Evolutionary conservation across 2,329 filamentous ascomycete species (phyloP).

Genomic region (Colletotrichum cordylinicola): DNA sequence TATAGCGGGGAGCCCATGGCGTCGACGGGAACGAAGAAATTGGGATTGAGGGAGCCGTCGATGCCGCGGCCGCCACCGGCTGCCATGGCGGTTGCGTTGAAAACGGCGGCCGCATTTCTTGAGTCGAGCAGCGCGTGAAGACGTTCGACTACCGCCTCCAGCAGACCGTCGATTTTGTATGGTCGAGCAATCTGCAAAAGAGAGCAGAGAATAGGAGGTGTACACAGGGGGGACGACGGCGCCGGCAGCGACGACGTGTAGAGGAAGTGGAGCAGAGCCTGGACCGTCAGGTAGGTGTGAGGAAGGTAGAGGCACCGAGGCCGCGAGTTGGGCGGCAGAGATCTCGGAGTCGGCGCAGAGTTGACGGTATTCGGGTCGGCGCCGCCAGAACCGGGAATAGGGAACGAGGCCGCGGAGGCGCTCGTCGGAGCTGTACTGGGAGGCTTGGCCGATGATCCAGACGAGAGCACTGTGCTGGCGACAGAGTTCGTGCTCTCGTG

Average conservation of each 20-base stretch:
- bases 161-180: slow-evolving; percentile 89
- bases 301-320: slow-evolving; percentile 91
- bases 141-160: slow-evolving; percentile 91
- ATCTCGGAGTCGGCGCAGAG: slow-evolving; percentile 61
- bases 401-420: slow-evolving; percentile 32
- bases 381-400: slow-evolving; percentile 27
- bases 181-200: slow-evolving; percentile 91
- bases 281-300: slow-evolving; percentile 87
- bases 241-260: slow-evolving; percentile 91
- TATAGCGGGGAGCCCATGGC: slow-evolving; percentile 37
- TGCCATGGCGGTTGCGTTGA: slow-evolving; percentile 98
- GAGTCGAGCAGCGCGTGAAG: slow-evolving; percentile 90
- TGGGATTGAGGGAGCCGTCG: slow-evolving; percentile 68
- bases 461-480: slow-evolving; percentile 45
- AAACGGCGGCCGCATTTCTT: slow-evolving; percentile 93
- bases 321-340: slow-evolving; percentile 67
- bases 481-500: slow-evolving; percentile 54
- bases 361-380: slow-evolving; percentile 56
- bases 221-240: slow-evolving; percentile 79
- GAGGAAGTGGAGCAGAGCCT: slow-evolving; percentile 89
- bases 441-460: slow-evolving; percentile 44
- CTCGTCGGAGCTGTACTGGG: slow-evolving; percentile 52
- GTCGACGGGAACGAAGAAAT: slow-evolving; percentile 62
- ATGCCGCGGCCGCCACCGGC: slow-evolving; percentile 90
- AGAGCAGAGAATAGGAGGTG: slow-evolving; percentile 94